Conservation (phyloP, 352 stramenopile species). For the Globisporangium polare region DNA sequence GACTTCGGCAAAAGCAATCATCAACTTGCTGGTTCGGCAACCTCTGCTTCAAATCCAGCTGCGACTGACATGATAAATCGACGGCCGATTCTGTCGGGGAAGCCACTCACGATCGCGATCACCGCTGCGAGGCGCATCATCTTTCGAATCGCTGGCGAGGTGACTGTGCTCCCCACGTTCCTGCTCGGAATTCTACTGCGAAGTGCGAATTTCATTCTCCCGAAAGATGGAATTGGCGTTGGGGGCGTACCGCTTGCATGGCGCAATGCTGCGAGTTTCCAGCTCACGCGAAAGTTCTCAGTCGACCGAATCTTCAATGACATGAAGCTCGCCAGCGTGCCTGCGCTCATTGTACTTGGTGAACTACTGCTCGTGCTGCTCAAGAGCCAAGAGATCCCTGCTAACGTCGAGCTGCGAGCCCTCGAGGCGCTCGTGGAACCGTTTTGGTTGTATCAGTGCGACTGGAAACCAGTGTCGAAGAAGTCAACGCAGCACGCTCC, state of each 20-base stretch:
- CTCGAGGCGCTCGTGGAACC: conserved; percentile 39
- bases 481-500: conserved; percentile 17
- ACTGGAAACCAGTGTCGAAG: background rate
- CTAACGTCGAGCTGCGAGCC: conserved; percentile 17
- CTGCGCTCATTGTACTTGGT: conserved; percentile 39
- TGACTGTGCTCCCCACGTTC: conserved; percentile 29
- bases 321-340: conserved; percentile 27
- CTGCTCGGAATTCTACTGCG: conserved; percentile 42
- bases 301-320: conserved; percentile 41
- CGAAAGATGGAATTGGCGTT: background rate
- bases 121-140: conserved; percentile 37
- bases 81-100: conserved; percentile 11
- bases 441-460: conserved; percentile 41
- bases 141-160: conserved; percentile 36
- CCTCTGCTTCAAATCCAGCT: background rate
- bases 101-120: conserved; percentile 23
- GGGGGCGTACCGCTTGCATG: conserved; percentile 13
- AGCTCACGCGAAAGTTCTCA: conserved; percentile 42
- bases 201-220: conserved; percentile 33
- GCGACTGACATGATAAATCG: background rate
- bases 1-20: background rate
- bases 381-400: conserved; percentile 21
- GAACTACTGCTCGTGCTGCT: conserved; percentile 54
- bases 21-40: background rate
- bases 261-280: conserved; percentile 30